These are phyloP conservation scores for Erythrophleum fordii DNA, from an alignment of 306 rosid genomes.

Conservation along the genomic window DNA sequence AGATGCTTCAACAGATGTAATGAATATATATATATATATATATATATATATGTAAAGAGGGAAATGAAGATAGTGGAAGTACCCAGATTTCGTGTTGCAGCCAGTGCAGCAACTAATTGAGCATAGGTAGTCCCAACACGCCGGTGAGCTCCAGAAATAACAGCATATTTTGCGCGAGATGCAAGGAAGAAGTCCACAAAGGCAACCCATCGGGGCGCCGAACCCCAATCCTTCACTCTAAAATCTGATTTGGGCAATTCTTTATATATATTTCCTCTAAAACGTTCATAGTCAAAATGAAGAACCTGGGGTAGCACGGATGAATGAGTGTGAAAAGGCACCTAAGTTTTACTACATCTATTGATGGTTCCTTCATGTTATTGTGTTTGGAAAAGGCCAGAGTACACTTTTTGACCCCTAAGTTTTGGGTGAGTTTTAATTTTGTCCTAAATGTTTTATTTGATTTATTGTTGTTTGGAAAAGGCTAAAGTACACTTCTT, in stretches of 20 bases:
- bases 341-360: no score
- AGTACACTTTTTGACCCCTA: background rate
- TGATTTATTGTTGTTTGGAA: background rate
- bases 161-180: constrained; percentile 78
- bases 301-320: constrained; percentile 61
- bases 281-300: constrained; percentile 83
- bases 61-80: background rate
- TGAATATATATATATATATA: background rate
- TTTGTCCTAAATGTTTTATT: background rate
- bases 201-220: constrained; percentile 99
- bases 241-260: constrained; percentile 62
- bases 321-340: constrained; percentile 21
- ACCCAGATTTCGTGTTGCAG: constrained; percentile 83
- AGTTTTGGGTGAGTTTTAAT: background rate
- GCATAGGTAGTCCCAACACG: constrained; percentile 99
- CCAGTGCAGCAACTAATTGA: constrained; percentile 88
- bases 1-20: constrained; percentile 16
- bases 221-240: constrained; percentile 96
- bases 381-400: constrained; percentile 20
- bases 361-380: background rate
- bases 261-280: constrained; percentile 68
- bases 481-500: background rate
- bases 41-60: background rate
- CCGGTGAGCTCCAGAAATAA: constrained; percentile 87
- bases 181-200: constrained; percentile 98